Evolutionary conservation across 768 basidiomycete genomes (phyloP).

Genomic region (Chalciporus sphaerocephalus): DNA sequence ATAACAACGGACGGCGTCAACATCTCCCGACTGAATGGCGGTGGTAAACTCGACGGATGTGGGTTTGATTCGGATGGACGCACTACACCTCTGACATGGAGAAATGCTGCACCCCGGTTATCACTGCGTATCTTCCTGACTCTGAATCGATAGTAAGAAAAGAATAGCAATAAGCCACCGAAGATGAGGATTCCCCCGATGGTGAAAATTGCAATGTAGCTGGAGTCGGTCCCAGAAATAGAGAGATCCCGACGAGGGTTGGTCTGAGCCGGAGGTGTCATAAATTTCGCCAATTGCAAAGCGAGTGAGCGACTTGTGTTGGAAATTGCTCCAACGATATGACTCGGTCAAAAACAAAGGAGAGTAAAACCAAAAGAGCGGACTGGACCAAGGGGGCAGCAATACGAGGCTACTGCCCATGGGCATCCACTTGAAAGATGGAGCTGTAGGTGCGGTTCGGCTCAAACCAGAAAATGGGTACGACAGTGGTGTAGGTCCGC

Average conservation of each 20-base stretch:
- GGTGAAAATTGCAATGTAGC: slow-evolving; percentile 50
- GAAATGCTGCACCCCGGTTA: slow-evolving; percentile 40
- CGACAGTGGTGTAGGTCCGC: no score
- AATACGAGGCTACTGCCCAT: no score
- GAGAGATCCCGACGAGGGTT: slow-evolving; percentile 12
- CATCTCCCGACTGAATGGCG: slow-evolving; percentile 40
- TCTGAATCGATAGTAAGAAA: slow-evolving; percentile 42
- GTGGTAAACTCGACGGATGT: slow-evolving; percentile 7
- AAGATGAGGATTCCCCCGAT: slow-evolving; percentile 7
- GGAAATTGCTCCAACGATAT: not conserved
- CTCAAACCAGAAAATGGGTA: no score
- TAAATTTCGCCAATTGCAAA: slow-evolving; percentile 3
- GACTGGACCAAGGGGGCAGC: not conserved
- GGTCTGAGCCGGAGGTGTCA: slow-evolving; percentile 21
- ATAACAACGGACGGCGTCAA: slow-evolving; percentile 46
- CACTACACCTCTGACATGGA: slow-evolving; percentile 16
- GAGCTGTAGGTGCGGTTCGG: no score
- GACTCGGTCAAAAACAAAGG: slow-evolving; percentile 5
- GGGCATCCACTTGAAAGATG: no score
- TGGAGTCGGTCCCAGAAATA: slow-evolving; percentile 14
- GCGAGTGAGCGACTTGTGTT: not conserved
- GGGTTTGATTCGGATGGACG: slow-evolving; percentile 5
- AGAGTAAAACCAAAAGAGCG: slow-evolving; percentile 5
- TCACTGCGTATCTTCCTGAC: slow-evolving; percentile 34
- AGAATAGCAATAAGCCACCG: slow-evolving; percentile 34